phyloP scores from a whole-genome alignment of 2,329 filamentous ascomycete species.

The Coniochaeta hoffmannii region DNA sequence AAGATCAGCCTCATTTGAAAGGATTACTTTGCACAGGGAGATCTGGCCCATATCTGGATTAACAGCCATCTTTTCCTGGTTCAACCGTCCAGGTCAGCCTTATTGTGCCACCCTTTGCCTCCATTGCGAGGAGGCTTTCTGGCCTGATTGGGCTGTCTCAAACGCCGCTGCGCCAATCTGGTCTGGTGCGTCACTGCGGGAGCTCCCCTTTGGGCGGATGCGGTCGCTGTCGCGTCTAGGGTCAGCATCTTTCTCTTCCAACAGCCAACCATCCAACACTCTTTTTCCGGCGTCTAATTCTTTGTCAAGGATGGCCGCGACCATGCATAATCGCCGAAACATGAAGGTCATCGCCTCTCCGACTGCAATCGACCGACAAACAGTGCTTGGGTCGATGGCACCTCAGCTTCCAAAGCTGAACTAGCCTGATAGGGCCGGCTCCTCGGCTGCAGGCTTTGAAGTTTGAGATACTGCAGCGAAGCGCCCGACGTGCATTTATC shows the following conservation, averaged over 20 bases:
- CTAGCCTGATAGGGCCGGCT: slow-evolving; percentile 1
- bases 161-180: background rate
- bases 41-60: background rate
- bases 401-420: background rate
- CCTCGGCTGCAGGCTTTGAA: background rate
- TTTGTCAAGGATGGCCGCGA: background rate
- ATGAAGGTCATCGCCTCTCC: background rate
- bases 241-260: background rate
- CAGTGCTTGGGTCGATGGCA: background rate
- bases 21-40: background rate
- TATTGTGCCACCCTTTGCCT: background rate
- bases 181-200: background rate
- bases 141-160: background rate
- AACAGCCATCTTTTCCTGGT: background rate
- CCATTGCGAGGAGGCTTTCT: background rate
- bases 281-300: background rate
- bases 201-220: background rate
- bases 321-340: background rate
- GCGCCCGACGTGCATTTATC: background rate
- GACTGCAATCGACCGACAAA: background rate
- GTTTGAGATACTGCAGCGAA: slow-evolving; percentile 3
- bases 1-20: background rate
- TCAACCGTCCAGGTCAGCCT: background rate
- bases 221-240: background rate
- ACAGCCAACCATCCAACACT: background rate